Conservation (phyloP, 1,284 basidiomycete species). For the Lentinus polychrous region DNA sequence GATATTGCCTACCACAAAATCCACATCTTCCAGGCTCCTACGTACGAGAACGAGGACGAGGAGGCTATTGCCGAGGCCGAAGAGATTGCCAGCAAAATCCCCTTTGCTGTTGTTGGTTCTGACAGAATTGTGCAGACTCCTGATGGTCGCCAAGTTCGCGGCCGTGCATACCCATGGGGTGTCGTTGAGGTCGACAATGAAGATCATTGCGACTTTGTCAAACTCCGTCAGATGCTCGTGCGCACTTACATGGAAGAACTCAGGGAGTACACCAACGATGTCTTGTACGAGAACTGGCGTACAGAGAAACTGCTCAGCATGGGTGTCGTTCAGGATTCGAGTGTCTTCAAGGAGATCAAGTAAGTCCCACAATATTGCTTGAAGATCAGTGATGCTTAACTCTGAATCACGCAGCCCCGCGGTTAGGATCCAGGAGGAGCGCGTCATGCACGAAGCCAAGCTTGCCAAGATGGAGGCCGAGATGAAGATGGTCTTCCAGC, state of each 20-base stretch:
- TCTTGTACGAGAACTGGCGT: slow-evolving; percentile 94
- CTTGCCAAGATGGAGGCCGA: slow-evolving; percentile 98
- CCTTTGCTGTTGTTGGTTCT: slow-evolving; percentile 94
- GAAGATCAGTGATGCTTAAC: slow-evolving; percentile 5
- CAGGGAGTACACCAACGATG: slow-evolving; percentile 89
- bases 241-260: slow-evolving; percentile 98
- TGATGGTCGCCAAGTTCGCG: slow-evolving; percentile 86
- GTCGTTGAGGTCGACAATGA: slow-evolving; percentile 98
- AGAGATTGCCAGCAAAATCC: slow-evolving; percentile 95
- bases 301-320: slow-evolving; percentile 90
- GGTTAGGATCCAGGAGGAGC: slow-evolving; percentile 91
- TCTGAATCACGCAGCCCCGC: slow-evolving; percentile 61
- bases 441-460: slow-evolving; percentile 89
- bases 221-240: slow-evolving; percentile 96
- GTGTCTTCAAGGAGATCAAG: slow-evolving; percentile 98
- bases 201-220: slow-evolving; percentile 97
- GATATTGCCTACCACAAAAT: slow-evolving; percentile 93
- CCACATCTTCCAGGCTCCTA: slow-evolving; percentile 92
- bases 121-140: slow-evolving; percentile 74
- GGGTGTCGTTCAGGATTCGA: slow-evolving; percentile 94
- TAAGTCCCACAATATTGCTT: slow-evolving; percentile 36
- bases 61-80: slow-evolving; percentile 93
- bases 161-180: slow-evolving; percentile 94
- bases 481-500: slow-evolving; percentile 99
- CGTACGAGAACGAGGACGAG: slow-evolving; percentile 95